Evolutionary conservation across 1,284 basidiomycete species (phyloP), one percentile per base, ranked within the genome.

Genomic region (Ustilago crameri): DNA sequence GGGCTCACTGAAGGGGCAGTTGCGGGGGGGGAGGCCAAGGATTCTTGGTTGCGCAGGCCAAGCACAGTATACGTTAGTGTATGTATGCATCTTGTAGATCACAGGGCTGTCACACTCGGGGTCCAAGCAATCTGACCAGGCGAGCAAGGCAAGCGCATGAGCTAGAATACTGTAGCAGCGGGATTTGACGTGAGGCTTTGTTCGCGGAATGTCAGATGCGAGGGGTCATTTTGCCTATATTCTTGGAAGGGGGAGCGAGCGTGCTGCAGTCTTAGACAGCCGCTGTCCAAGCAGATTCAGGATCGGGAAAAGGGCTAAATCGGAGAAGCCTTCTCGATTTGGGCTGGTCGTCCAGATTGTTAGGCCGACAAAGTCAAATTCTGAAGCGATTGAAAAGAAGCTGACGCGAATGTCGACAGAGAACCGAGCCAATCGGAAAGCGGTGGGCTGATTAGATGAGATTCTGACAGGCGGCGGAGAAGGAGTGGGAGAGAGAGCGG

Each of bases 201-300:
- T 32, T 53, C 37, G 54, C 9, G 45, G 30, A 47, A 55, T 49
- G 55, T 58, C 53, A 51, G 18, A 58, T 58, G 62, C 51, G 42
- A 58, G 62, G 55, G 41, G 55, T n/a, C 44, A 24, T 23, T 41
- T 45, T 27, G 30, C 45, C 26, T 32, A 44, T 51, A 15, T 14
- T 37, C 35, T 14, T n/a, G 14, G 35, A 17, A 5, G 35, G 5
- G 14, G 32, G 32, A 34, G 32, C 32, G 32, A 9, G 32, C 15
- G 35, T 37, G 35, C 35, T 37, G 54, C 60, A 47, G 41, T 62
- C 43, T 56, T 37, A 9, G 54, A 57, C 41, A 57, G 54, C 35
- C 35, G 14, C 35, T 14, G n/a, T 17, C 35, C 45, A 24, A 22
- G 46, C 5, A 4, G 17, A 8, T 22, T 12, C 26, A 42, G 12